Conservation (phyloP, 2,329 filamentous ascomycete species). For the Claviceps lovelessii region DNA sequence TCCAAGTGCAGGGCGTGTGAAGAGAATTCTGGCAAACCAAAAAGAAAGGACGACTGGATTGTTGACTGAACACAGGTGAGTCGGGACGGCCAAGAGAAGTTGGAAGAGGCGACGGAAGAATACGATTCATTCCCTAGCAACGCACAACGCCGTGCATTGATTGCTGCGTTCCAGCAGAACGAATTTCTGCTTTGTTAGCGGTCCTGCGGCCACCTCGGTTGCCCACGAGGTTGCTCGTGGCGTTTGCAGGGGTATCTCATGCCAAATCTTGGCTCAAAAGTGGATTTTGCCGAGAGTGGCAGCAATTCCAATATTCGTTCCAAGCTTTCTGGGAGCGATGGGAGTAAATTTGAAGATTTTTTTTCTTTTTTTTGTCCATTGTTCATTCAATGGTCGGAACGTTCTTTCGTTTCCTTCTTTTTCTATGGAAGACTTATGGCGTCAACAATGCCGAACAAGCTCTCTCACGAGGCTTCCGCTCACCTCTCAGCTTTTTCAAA, state of each 20-base stretch:
- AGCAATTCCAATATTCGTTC: neutral
- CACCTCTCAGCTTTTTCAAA: too few relatives aligned
- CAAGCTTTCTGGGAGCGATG: neutral
- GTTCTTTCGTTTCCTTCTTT: too few relatives aligned
- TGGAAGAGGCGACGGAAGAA: neutral
- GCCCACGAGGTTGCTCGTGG: constrained; percentile 4
- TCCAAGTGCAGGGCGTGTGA: too few relatives aligned
- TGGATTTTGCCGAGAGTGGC: constrained; percentile 2
- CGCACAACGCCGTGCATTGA: neutral
- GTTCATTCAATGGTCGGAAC: neutral
- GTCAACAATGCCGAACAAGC: too few relatives aligned
- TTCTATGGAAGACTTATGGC: too few relatives aligned
- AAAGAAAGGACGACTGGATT: too few relatives aligned
- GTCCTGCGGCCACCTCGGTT: constrained; percentile 4
- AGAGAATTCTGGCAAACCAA: too few relatives aligned
- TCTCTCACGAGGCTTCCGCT: too few relatives aligned
- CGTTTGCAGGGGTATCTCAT: constrained; percentile 2
- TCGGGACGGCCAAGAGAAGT: neutral
- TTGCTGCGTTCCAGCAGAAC: neutral
- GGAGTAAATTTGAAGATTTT: neutral
- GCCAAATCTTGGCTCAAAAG: neutral
- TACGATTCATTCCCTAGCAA: constrained; percentile 1
- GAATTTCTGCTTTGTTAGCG: neutral
- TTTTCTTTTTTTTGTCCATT: too few relatives aligned
- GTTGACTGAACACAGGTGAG: neutral